Evolutionary conservation across 805 yeast genomes (phyloP), one percentile per base, ranked within the genome.

Genomic region (Metschnikowia reukaufii): DNA sequence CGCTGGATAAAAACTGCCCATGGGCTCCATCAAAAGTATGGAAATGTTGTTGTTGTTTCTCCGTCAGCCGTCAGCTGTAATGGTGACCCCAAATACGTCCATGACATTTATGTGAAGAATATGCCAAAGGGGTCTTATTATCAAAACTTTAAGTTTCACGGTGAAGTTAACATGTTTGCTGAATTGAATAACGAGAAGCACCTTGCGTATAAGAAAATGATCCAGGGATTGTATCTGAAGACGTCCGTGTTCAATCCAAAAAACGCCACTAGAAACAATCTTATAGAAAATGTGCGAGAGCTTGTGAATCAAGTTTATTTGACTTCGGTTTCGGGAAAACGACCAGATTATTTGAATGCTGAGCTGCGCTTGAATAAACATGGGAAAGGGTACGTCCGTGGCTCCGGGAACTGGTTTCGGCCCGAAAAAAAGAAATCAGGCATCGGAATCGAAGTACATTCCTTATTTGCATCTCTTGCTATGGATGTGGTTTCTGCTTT

Each of bases 401-500:
- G 29, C 12, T 25, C 29, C 8, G 29, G 29, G 29, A 25, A 25
- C 15, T 27, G 40, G 19, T 20, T 21, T 18, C 12, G 17, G 32
- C 19, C 16, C 4, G 32, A 20, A 43, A 25, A 25, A 25, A 25
- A 25, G 29, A 20, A 45, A 63, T 8, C 3, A 34, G 57, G 10
- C 63, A 75, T 30, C 33, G 71, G 71, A 6, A 64, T 72, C 33
- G 85, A 84, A 38, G 83, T 79, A 2, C 81, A 79, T 55, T 70
- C 78, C 16, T 60, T 85, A 4, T 84, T 84, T 70, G 82, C 80
- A 17, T 68, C 83, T 15, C 68, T 85, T 56, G 90, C 91, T 4
- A 78, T 85, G 81, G 90, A 84, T 56, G 84, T 81, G 4, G 81
- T 84, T 1, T 74, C 83, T 1, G 74, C 76, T 15, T 81, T 83